Base-by-base conservation (phyloP, 2,329 filamentous ascomycete genomes). In the Microcera coccophila region DNA sequence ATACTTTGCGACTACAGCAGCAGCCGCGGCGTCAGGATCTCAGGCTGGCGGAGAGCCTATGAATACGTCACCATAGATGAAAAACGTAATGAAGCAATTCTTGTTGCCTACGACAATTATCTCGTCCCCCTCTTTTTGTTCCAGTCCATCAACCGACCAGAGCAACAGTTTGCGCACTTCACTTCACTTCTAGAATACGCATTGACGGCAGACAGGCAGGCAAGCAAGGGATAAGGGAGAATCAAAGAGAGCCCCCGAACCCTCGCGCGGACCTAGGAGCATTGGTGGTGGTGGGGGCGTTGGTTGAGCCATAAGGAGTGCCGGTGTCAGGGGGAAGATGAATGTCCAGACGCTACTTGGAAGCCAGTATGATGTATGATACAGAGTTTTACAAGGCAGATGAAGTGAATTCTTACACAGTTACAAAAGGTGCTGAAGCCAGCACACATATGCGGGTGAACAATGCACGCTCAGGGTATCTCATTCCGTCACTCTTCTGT, bases 1-100 rank as follows among this genome's bases (percentile, higher is more conserved):
- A 67, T 98, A 91, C 75, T 98, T 95, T 71, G 93, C 93, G 52
- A 95, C 90, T 49, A 94, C 88, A 52, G 91, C 93, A 37, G 84
- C 85, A 48, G 82, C 79, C 66, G 71, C 69, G 39, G 75, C 77
- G 44, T 69, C 70, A 37, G 74, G 72, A 34, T 55, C 62, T 41
- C 61, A 64, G 53, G 60, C 65, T 41, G 69, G 71, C 44, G 76
- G 76, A 45, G 78, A 81, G 57, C 78, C 78, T 26, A 82, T 82
- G 78, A 81, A 79, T 69, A 82, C 78, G 58, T 80, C 77, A 64
- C 78, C 78, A 72, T 81, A 81, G 74, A 76, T 66, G 63, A 67
- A 61, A 66, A 53, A 62, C 54, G 60, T 71, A 71, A 75, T 70
- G 69, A 74, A 74, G 69, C 70, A 73, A 72, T 70, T 73, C 60